phyloP scores from a whole-genome alignment of 139 green algal species.

The Chlorella vulgaris region DNA sequence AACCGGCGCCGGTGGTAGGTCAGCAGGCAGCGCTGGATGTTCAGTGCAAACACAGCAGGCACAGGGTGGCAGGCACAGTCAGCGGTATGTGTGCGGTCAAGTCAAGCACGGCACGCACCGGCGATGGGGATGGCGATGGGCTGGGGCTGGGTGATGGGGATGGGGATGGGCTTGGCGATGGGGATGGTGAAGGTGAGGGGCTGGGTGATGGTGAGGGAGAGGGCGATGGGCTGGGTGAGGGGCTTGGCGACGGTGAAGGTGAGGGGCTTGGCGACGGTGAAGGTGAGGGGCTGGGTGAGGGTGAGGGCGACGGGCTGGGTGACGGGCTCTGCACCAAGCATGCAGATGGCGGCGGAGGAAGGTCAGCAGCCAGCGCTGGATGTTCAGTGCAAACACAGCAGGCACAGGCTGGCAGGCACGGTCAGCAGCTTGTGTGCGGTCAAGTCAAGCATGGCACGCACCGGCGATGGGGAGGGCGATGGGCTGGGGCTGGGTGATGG shows the following conservation, averaged over 20 bases:
- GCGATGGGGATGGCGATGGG: not conserved
- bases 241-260: not conserved
- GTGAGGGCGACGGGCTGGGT: not conserved
- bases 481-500: not conserved
- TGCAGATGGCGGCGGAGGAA: too few species aligned
- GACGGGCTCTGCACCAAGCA: not conserved
- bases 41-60: too few species aligned
- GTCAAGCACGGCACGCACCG: not conserved
- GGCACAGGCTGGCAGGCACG: too few species aligned
- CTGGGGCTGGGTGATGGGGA: not conserved
- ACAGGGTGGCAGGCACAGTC: too few species aligned
- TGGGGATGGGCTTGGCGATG: not conserved
- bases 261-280: not conserved
- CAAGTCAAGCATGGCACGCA: too few species aligned
- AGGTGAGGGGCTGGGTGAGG: not conserved
- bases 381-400: not conserved
- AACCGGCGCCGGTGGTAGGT: too few species aligned
- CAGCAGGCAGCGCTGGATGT: too few species aligned
- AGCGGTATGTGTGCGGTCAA: too few species aligned
- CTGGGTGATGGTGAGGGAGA: not conserved
- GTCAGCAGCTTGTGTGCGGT: too few species aligned
- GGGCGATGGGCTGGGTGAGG: not conserved
- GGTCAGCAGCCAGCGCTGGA: not conserved
- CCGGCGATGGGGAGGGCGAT: not conserved
- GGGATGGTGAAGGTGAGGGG: not conserved